Conservation (phyloP, 148 eudicot species). For the Nepenthes gracilis region DNA sequence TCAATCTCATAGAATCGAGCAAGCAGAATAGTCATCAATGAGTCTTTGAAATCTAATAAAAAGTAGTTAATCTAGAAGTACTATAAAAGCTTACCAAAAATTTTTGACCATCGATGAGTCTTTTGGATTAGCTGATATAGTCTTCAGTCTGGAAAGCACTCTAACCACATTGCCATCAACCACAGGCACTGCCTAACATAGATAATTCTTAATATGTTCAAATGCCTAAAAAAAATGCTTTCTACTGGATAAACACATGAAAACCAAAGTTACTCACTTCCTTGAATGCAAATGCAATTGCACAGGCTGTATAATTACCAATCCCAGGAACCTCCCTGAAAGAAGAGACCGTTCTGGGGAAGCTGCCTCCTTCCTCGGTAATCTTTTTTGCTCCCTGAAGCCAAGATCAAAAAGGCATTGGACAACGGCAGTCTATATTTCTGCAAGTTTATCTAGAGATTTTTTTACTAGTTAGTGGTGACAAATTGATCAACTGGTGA, state of each 20-base stretch:
- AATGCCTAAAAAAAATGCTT: slow-evolving; percentile 2
- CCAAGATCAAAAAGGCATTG: slow-evolving; percentile 9
- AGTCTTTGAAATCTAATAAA: no score
- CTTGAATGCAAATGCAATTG: slow-evolving; percentile 84
- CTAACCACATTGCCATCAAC: slow-evolving; percentile 96
- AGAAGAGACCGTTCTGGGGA: slow-evolving; percentile 58
- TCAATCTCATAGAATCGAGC: not conserved
- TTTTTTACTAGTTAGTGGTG: not conserved
- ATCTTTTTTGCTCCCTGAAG: slow-evolving; percentile 78
- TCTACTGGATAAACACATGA: not conserved
- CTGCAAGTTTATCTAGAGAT: not conserved
- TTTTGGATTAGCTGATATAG: slow-evolving; percentile 87
- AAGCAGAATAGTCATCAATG: not conserved
- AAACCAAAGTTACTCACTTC: slow-evolving; percentile 35
- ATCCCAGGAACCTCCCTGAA: slow-evolving; percentile 71
- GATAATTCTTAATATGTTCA: slow-evolving; percentile 3
- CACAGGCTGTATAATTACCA: slow-evolving; percentile 93
- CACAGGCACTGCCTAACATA: slow-evolving; percentile 71
- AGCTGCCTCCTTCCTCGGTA: slow-evolving; percentile 50
- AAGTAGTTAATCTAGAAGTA: not conserved
- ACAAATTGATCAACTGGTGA: not conserved
- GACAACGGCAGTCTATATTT: not conserved
- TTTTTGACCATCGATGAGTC: slow-evolving; percentile 46
- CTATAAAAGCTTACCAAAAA: slow-evolving; percentile 45
- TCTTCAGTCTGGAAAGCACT: slow-evolving; percentile 75